These are phyloP conservation scores for Trichopus zeylanicus DNA, from an alignment of 116 monocot species.

Conservation along the genomic window DNA sequence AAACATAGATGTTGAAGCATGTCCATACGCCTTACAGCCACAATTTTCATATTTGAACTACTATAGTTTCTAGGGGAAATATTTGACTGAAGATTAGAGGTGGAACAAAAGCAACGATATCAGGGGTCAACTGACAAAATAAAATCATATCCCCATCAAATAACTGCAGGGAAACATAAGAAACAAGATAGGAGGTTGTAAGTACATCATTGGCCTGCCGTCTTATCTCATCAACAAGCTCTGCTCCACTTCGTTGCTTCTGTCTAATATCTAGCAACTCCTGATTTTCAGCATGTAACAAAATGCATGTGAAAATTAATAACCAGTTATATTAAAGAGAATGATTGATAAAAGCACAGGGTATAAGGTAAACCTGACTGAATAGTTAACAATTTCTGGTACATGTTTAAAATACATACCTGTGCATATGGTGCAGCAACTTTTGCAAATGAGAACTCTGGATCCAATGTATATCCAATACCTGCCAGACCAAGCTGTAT, in stretches of 20 bases:
- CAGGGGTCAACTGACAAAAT: too few species aligned
- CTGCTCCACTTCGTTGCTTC: constrained; percentile 35
- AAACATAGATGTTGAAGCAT: too few species aligned
- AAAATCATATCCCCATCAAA: not conserved
- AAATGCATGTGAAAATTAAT: not conserved
- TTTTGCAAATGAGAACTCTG: constrained; percentile 79
- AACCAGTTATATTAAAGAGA: not conserved
- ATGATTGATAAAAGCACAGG: not conserved
- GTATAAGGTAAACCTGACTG: not conserved
- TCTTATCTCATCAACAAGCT: constrained; percentile 69
- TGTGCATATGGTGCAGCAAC: constrained; percentile 79
- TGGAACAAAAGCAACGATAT: too few species aligned
- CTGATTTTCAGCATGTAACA: constrained; percentile 18
- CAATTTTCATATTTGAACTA: too few species aligned
- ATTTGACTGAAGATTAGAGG: too few species aligned
- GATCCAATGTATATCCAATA: constrained; percentile 71
- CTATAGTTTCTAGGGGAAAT: too few species aligned
- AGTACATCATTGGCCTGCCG: constrained; percentile 88
- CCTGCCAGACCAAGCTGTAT: constrained; percentile 29
- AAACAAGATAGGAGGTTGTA: constrained; percentile 2
- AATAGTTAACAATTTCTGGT: not conserved
- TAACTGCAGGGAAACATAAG: not conserved
- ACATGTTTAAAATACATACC: constrained; percentile 20
- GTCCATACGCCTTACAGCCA: too few species aligned
- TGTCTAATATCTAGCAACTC: constrained; percentile 72